Conservation (phyloP, 495 filamentous ascomycete species). For the Tuber brumale region DNA sequence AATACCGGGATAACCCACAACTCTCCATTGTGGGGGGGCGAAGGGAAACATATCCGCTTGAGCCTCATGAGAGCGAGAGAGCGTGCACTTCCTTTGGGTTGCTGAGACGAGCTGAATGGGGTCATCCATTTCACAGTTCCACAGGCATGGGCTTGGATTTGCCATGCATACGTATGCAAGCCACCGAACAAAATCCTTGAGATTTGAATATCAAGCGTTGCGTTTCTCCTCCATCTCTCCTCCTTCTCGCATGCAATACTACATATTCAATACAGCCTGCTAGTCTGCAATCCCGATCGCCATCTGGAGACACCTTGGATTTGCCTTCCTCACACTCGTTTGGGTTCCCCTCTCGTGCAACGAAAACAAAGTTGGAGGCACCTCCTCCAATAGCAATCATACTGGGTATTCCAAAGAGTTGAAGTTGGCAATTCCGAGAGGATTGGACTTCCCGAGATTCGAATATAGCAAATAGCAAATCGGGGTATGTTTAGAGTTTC, state of each 20-base stretch:
- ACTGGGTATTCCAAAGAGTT: neutral
- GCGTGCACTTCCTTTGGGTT: conserved; percentile 19
- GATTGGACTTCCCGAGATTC: neutral
- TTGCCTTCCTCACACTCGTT: neutral
- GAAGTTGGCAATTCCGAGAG: neutral
- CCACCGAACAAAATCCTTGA: neutral
- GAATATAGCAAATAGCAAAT: neutral
- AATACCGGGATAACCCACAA: neutral
- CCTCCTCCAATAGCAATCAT: neutral
- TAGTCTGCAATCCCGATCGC: neutral
- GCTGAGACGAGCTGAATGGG: conserved; percentile 34
- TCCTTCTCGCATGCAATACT: conserved; percentile 24
- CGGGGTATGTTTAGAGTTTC: conserved; percentile 3
- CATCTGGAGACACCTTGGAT: neutral
- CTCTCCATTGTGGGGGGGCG: conserved; percentile 26
- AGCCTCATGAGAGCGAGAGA: conserved; percentile 21
- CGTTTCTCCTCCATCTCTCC: conserved; percentile 23
- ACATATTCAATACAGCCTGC: conserved; percentile 11
- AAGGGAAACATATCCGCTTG: conserved; percentile 24
- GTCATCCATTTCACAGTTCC: conserved; percentile 22
- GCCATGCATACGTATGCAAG: conserved; percentile 28
- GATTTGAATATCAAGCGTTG: conserved; percentile 19
- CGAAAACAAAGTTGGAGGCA: neutral
- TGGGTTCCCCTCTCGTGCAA: neutral
- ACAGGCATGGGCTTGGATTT: conserved; percentile 22